These are phyloP conservation scores for Phoma sp. DNA, from an alignment of 2,329 filamentous ascomycete genomes.

Conservation along the genomic window DNA sequence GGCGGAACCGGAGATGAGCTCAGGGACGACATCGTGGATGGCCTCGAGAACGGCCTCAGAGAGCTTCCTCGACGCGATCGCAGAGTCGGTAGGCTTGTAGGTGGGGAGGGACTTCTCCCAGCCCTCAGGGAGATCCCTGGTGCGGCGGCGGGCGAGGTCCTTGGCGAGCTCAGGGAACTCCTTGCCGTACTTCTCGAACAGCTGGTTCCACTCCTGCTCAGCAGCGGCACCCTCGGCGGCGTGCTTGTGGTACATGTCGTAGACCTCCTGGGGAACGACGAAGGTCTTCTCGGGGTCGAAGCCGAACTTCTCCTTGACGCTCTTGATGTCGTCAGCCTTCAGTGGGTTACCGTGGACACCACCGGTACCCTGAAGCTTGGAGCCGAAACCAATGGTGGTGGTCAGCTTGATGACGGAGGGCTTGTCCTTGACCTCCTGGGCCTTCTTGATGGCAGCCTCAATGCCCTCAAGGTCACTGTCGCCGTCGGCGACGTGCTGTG, in stretches of 20 bases:
- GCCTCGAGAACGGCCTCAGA: slow-evolving; percentile 92
- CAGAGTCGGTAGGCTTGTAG: slow-evolving; percentile 84
- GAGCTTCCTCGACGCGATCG: slow-evolving; percentile 92
- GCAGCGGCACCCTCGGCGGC: slow-evolving; percentile 82
- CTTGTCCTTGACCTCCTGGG: slow-evolving; percentile 91
- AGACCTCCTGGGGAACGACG: slow-evolving; percentile 91
- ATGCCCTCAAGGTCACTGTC: slow-evolving; percentile 87
- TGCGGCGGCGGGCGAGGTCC: slow-evolving; percentile 81
- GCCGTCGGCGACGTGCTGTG: slow-evolving; percentile 81
- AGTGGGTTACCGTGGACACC: slow-evolving; percentile 96
- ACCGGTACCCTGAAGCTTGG: slow-evolving; percentile 88
- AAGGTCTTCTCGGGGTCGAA: slow-evolving; percentile 96
- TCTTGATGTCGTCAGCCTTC: slow-evolving; percentile 91
- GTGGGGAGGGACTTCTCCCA: slow-evolving; percentile 94
- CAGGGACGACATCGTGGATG: slow-evolving; percentile 81
- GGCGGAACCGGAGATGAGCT: slow-evolving; percentile 93
- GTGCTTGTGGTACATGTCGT: slow-evolving; percentile 87
- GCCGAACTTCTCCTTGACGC: slow-evolving; percentile 93
- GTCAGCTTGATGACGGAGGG: slow-evolving; percentile 94
- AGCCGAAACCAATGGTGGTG: slow-evolving; percentile 97
- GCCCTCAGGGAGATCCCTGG: slow-evolving; percentile 85
- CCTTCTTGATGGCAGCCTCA: slow-evolving; percentile 84
- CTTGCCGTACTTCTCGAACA: slow-evolving; percentile 83
- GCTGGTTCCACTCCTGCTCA: slow-evolving; percentile 94
- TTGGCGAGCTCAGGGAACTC: slow-evolving; percentile 78